Evolutionary conservation across 805 yeast species (phyloP).

Genomic region (Kuraishia cidri): DNA sequence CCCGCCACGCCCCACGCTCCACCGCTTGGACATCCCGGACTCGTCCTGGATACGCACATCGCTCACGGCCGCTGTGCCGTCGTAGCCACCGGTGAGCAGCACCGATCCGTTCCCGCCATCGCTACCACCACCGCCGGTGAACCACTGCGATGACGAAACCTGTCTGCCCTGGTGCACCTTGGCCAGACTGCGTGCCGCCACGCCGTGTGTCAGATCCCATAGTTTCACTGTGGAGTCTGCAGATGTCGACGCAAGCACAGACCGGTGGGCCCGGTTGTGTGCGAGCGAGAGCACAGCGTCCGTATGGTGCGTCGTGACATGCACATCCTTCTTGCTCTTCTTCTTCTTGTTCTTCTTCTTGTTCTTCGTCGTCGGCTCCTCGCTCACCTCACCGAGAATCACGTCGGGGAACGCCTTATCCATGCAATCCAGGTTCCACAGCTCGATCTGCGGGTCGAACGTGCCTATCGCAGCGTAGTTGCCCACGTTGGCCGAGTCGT

Average conservation of each 20-base stretch:
- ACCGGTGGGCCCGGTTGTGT: constrained; percentile 73
- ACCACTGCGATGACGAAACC: constrained; percentile 88
- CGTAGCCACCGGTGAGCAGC: constrained; percentile 89
- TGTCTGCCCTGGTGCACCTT: constrained; percentile 67
- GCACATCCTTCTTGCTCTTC: constrained; percentile 36
- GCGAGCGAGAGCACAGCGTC: constrained; percentile 89
- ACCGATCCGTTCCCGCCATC: constrained; percentile 43
- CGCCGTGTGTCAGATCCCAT: constrained; percentile 80
- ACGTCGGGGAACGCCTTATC: constrained; percentile 94
- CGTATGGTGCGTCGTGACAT: constrained; percentile 71
- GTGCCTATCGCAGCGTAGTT: constrained; percentile 96
- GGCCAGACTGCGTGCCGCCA: constrained; percentile 71
- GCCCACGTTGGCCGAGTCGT: constrained; percentile 45
- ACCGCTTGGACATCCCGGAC: constrained; percentile 48
- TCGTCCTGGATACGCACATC: constrained; percentile 77
- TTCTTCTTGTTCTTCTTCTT: constrained; percentile 42
- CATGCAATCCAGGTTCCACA: constrained; percentile 90
- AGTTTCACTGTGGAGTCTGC: constrained; percentile 92
- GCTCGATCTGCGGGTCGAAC: constrained; percentile 94
- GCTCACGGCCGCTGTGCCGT: constrained; percentile 67
- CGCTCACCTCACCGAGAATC: constrained; percentile 71
- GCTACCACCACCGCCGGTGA: constrained; percentile 26
- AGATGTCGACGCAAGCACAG: constrained; percentile 86
- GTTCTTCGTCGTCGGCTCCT: constrained; percentile 17
- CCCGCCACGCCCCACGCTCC: constrained; percentile 44